These are phyloP conservation scores for Auxenochlorella pyrenoidosa DNA, from an alignment of 139 green algal species.

Conservation along the genomic window DNA sequence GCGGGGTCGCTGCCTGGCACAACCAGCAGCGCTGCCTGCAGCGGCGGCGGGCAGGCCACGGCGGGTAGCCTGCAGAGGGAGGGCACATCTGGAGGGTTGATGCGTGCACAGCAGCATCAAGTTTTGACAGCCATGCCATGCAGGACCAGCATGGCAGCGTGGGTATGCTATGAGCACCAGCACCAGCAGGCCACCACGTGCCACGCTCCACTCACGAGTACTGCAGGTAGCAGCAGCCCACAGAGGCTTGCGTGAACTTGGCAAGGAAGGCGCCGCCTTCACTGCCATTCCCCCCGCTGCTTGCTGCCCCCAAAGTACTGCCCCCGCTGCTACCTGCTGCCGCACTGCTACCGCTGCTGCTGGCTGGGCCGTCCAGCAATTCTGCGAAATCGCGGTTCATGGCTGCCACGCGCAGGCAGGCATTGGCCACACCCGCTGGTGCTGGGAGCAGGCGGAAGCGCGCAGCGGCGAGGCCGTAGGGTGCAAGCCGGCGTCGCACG, in stretches of 20 bases:
- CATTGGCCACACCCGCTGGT: neutral
- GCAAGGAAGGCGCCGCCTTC: slow-evolving; percentile 15
- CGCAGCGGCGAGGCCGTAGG: slow-evolving; percentile 36
- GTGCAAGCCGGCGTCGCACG: slow-evolving; percentile 41
- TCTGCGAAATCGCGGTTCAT: slow-evolving; percentile 37
- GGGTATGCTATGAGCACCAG: no score
- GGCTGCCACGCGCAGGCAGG: slow-evolving; percentile 37
- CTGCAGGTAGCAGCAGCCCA: slow-evolving; percentile 49
- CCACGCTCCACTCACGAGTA: slow-evolving; percentile 26
- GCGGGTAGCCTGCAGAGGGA: slow-evolving; percentile 36
- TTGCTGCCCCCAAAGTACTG: neutral
- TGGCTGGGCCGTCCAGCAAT: neutral
- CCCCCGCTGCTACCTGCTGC: neutral
- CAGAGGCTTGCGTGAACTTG: slow-evolving; percentile 19
- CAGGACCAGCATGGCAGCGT: no score
- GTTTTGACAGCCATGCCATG: no score
- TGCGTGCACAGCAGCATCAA: no score
- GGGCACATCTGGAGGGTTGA: no score
- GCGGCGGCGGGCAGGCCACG: slow-evolving; percentile 37
- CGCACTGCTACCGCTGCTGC: neutral
- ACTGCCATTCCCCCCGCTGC: neutral
- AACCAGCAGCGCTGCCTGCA: slow-evolving; percentile 31
- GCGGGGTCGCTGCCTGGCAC: slow-evolving; percentile 15
- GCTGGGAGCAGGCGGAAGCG: slow-evolving; percentile 34
- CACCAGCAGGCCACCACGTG: neutral